Base-by-base conservation (phyloP, 2,329 filamentous ascomycete genomes). In the Anisogramma anomala region DNA sequence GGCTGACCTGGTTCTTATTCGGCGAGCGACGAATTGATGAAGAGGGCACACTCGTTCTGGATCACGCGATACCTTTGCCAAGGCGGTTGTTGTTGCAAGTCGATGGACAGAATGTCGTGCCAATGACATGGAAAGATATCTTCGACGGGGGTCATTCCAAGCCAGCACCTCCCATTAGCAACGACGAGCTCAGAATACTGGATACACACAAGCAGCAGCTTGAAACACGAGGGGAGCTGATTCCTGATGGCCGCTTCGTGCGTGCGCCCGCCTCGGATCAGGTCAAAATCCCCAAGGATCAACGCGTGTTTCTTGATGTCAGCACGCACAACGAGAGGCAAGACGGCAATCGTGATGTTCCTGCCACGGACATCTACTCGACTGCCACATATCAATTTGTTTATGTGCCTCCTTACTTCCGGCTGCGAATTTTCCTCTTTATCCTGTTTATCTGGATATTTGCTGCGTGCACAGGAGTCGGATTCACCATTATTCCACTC, bases 191-290 rank as follows among this genome's bases (percentile, higher is more conserved):
- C 51, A 49, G 49, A 6, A 26, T 45, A 0, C 46, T 66, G 36
- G 59, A 60, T 27, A 49, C 50, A 2, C 64, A 53, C 46, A 77
- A 71, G 58, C 56, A 47, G 2, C 43, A 51, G n/a, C 0, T 66
- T 78, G 0, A 66, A 74, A n/a, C 50, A 55, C 0, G 59, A 68
- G 0, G 60, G 65, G 68, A 77, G 45, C 59, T 94, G 43, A 56
- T 77, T 13, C 72, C 73, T 3, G 77, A 89, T 51, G 91, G 91
- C 4, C 76, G 72, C 43, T 96, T 88, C 57, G 89, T 95, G 18
- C 79, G 86, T 33, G 85, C 87, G n/a, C 91, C 91, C 9, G 88
- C 86, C 14, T 94, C 87, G 1, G 91, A 98, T 58, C 87, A 94
- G 57, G 84, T 95, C 50, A 86, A 93, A 54, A 88, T 96, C 26